phyloP scores from a whole-genome alignment of 768 basidiomycete genomes.

The Suillus brevipes region DNA sequence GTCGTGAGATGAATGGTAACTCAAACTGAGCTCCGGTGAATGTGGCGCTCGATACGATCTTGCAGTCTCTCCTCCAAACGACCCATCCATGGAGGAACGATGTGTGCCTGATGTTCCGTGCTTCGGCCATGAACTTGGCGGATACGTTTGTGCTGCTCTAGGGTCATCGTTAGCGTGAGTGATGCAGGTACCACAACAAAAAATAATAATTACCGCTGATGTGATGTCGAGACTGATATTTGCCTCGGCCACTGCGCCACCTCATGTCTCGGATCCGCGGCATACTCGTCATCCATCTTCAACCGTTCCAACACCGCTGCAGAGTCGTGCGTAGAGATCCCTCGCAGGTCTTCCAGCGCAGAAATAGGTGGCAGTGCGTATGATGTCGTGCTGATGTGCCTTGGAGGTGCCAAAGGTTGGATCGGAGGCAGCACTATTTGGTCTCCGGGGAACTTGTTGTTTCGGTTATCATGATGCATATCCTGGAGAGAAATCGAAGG shows the following conservation, averaged over 20 bases:
- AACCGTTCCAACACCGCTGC: slow-evolving; percentile 66
- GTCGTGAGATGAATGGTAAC: slow-evolving; percentile 40
- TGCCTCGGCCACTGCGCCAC: slow-evolving; percentile 40
- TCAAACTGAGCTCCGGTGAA: slow-evolving; percentile 22
- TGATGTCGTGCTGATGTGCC: slow-evolving; percentile 33
- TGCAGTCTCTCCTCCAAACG: slow-evolving; percentile 15
- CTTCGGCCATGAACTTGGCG: slow-evolving; percentile 29
- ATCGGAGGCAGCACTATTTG: slow-evolving; percentile 44
- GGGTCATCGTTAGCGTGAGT: slow-evolving; percentile 11
- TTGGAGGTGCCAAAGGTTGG: slow-evolving; percentile 34
- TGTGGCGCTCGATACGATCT: slow-evolving; percentile 18
- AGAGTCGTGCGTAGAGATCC: slow-evolving; percentile 52
- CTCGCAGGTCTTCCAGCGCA: slow-evolving; percentile 62
- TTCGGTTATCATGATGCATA: slow-evolving; percentile 26
- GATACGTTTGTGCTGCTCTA: slow-evolving; percentile 22
- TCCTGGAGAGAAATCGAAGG: slow-evolving; percentile 38
- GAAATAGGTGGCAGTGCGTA: slow-evolving; percentile 71
- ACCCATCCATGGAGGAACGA: slow-evolving; percentile 14
- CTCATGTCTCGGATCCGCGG: slow-evolving; percentile 20
- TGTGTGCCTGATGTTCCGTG: slow-evolving; percentile 12
- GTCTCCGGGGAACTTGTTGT: slow-evolving; percentile 32
- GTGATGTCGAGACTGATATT: slow-evolving; percentile 45
- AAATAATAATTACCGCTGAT: slow-evolving; percentile 26
- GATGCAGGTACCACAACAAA: background rate
- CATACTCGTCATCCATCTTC: slow-evolving; percentile 50